Conservation (phyloP, 208 protist genomes). For the Leishmania lainsoni region DNA sequence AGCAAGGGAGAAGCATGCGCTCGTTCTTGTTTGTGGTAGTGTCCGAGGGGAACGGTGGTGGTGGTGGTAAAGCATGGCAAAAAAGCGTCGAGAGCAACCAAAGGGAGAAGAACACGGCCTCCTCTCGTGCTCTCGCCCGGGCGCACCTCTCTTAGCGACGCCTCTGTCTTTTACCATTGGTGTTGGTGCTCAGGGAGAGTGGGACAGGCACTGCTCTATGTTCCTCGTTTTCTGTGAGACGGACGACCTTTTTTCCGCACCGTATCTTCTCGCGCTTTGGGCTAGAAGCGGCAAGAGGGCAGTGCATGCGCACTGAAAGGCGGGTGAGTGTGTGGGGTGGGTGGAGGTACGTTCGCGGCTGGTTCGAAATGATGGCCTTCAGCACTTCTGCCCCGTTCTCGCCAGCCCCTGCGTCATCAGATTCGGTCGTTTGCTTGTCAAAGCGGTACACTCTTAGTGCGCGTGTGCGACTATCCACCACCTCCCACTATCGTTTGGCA, state of each 20-base stretch:
- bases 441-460: not conserved
- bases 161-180: not conserved
- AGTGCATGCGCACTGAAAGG: not conserved
- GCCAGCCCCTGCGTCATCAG: not conserved
- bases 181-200: not conserved
- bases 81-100: too few relatives aligned
- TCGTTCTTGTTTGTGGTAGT: too few relatives aligned
- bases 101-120: not conserved
- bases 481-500: not conserved
- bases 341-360: not conserved
- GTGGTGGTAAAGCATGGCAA: too few relatives aligned
- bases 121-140: not conserved
- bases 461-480: conserved; percentile 1
- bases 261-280: not conserved
- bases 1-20: not conserved
- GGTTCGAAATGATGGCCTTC: not conserved
- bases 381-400: not conserved
- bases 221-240: not conserved
- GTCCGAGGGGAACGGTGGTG: too few relatives aligned
- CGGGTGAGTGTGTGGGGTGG: not conserved
- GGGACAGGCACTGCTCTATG: not conserved
- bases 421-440: not conserved
- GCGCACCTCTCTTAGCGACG: not conserved
- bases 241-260: not conserved
- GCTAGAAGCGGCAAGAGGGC: not conserved